phyloP scores from a whole-genome alignment of 2,329 filamentous ascomycete species.

The Microdochium nivale region DNA sequence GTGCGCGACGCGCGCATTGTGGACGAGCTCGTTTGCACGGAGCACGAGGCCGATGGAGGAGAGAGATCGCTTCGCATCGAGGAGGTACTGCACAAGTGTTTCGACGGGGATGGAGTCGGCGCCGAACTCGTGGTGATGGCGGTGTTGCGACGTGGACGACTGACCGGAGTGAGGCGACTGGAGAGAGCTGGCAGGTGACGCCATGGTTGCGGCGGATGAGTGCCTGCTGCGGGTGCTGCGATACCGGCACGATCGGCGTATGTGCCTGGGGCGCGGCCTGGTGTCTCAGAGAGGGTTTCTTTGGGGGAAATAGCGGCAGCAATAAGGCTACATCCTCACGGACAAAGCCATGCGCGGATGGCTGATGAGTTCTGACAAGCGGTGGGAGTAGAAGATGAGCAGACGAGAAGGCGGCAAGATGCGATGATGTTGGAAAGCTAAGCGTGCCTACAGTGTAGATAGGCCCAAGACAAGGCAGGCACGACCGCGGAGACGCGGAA shows the following conservation, averaged over 20 bases:
- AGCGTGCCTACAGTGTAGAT: no score
- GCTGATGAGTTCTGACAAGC: background rate
- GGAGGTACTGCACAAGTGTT: conserved; percentile 72
- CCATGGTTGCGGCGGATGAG: background rate
- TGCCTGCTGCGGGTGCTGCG: background rate
- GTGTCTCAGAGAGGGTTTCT: background rate
- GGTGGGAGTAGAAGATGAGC: background rate
- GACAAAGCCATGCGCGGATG: background rate
- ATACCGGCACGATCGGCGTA: background rate
- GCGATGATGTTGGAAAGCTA: no score
- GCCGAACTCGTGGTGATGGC: background rate
- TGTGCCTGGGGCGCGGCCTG: background rate
- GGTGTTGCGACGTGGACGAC: background rate
- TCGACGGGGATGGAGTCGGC: conserved; percentile 49
- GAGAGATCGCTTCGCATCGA: conserved; percentile 80
- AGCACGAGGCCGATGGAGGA: conserved; percentile 76
- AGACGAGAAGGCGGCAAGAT: background rate
- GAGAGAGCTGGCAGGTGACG: background rate
- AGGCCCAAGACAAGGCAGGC: background rate
- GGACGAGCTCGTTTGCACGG: conserved; percentile 80
- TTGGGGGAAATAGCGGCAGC: background rate
- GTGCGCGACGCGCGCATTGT: conserved; percentile 62
- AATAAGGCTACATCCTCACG: background rate
- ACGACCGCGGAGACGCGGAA: background rate
- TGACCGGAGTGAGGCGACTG: background rate